Percentiles rank a stretch among this genome's conserved stretches.
Conservation (phyloP, 495 filamentous ascomycete genomes). For the Talaromyces thailandensis region DNA sequence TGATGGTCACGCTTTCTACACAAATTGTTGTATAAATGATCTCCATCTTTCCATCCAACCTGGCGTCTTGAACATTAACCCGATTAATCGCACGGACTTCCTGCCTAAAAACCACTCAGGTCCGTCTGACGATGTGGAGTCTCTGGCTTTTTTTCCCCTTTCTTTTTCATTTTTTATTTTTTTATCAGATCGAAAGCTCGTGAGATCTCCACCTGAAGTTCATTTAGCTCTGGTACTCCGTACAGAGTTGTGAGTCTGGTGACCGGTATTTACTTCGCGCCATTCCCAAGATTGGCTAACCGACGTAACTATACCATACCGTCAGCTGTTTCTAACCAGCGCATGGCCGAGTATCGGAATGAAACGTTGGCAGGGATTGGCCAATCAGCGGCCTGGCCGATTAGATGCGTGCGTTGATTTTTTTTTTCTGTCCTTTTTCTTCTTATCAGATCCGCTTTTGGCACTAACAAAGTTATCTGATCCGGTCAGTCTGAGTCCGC, state of each 20-base stretch:
- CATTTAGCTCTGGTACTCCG: neutral
- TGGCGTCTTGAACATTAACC: neutral
- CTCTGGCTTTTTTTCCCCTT: neutral
- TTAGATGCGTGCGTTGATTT: neutral
- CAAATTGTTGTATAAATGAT: neutral
- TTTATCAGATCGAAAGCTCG: neutral
- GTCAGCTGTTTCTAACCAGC: neutral
- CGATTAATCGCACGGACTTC: no score
- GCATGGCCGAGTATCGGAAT: neutral
- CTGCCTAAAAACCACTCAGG: neutral
- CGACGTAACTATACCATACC: no score
- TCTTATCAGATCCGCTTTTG: slow-evolving; percentile 3
- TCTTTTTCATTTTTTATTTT: neutral
- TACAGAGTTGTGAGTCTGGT: no score
- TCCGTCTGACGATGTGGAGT: neutral
- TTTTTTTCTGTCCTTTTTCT: neutral
- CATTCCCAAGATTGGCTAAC: no score
- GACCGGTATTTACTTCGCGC: neutral
- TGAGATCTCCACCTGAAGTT: neutral
- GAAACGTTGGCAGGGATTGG: neutral
- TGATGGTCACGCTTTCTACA: neutral
- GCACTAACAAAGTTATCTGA: slow-evolving; percentile 4
- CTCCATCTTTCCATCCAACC: neutral
- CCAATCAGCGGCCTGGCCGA: neutral
- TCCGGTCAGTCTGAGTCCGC: neutral